Evolutionary conservation across 2,329 filamentous ascomycete genomes (phyloP).

Genomic region (Phialemoniopsis sp.): DNA sequence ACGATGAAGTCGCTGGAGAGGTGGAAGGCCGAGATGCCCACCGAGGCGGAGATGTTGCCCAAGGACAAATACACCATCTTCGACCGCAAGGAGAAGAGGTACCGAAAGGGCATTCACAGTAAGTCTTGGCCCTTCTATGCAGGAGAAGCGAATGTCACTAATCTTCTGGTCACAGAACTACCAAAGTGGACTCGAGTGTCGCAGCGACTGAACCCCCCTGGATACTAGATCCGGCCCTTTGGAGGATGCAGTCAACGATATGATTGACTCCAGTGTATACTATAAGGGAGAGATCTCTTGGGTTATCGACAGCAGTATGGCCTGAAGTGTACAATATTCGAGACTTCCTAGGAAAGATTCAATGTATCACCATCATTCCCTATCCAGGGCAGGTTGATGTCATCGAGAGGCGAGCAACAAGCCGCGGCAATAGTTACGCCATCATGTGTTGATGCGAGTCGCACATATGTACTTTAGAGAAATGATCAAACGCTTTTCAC

Average conservation of each 20-base stretch:
- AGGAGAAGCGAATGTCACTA: slow-evolving; percentile 3
- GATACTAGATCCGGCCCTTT: slow-evolving; percentile 59
- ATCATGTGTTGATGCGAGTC: too few relatives aligned
- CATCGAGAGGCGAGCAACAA: too few relatives aligned
- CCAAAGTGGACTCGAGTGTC: slow-evolving; percentile 95
- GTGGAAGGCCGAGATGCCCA: slow-evolving; percentile 96
- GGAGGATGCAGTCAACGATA: too few relatives aligned
- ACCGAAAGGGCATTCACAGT: slow-evolving; percentile 98
- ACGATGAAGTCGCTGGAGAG: slow-evolving; percentile 74
- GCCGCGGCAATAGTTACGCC: too few relatives aligned
- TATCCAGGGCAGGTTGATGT: too few relatives aligned
- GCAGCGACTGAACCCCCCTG: slow-evolving; percentile 89
- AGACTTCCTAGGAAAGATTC: too few relatives aligned
- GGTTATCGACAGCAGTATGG: too few relatives aligned
- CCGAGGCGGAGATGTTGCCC: slow-evolving; percentile 90
- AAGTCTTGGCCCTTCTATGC: slow-evolving; percentile 27
- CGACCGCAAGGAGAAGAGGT: slow-evolving; percentile 91
- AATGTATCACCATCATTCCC: too few relatives aligned
- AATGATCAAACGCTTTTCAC: too few relatives aligned
- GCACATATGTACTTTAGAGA: too few relatives aligned
- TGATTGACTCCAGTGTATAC: too few relatives aligned
- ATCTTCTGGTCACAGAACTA: slow-evolving; percentile 50
- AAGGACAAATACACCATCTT: slow-evolving; percentile 98
- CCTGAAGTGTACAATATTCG: too few relatives aligned
- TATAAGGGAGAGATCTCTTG: not conserved